Evolutionary conservation across 2,329 filamentous ascomycete genomes (phyloP).

Genomic region (Bipolaris zeicola): DNA sequence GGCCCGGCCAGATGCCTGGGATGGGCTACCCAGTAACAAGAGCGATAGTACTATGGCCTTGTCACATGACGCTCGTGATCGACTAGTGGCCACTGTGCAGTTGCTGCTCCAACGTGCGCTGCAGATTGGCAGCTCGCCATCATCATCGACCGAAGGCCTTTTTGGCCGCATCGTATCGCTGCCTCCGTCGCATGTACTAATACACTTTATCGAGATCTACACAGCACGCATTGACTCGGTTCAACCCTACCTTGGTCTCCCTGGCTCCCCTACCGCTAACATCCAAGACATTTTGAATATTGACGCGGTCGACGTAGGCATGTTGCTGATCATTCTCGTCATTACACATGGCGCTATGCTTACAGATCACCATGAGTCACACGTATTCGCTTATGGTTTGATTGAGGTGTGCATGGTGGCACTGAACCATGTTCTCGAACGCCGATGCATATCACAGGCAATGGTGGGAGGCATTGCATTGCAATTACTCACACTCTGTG

Average conservation of each 20-base stretch:
- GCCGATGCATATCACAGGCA: conserved; percentile 9
- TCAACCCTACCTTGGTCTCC: conserved; percentile 11
- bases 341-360: conserved; percentile 13
- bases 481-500: conserved; percentile 10
- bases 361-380: conserved; percentile 6
- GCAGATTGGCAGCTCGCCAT: neutral
- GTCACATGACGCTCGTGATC: conserved; percentile 8
- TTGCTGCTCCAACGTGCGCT: conserved; percentile 7
- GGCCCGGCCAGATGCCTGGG: conserved; percentile 3
- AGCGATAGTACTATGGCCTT: neutral
- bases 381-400: conserved; percentile 6
- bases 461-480: conserved; percentile 9
- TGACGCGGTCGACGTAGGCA: conserved; percentile 7
- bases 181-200: conserved; percentile 9
- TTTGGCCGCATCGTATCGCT: conserved; percentile 12
- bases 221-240: conserved; percentile 9
- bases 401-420: conserved; percentile 13
- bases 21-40: neutral
- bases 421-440: conserved; percentile 9
- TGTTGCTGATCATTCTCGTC: conserved; percentile 5
- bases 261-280: conserved; percentile 6
- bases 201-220: conserved; percentile 8
- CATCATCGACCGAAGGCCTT: conserved; percentile 3
- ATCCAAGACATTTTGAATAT: conserved; percentile 7
- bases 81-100: conserved; percentile 9